Percentiles rank a stretch among this genome's conserved stretches.
Evolutionary conservation across 1,284 basidiomycete genomes (phyloP).

Genomic region (Meira miltonrushii): DNA sequence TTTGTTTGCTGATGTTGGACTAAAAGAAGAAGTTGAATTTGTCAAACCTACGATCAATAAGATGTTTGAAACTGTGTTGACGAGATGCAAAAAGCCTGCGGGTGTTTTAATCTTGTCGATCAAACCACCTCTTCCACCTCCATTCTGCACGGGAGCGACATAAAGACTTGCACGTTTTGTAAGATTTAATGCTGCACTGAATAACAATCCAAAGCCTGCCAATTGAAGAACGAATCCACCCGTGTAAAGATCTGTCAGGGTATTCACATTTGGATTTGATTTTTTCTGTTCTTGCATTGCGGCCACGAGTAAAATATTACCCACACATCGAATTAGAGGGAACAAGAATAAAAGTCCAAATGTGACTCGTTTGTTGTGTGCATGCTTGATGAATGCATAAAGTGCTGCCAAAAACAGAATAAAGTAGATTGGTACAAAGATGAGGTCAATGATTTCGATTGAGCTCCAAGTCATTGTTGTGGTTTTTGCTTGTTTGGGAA

Average conservation of each 20-base stretch:
- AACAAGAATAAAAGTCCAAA: background rate
- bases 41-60: constrained; percentile 3
- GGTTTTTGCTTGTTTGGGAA: background rate
- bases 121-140: background rate
- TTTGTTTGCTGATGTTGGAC: background rate
- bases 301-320: background rate
- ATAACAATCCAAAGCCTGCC: background rate
- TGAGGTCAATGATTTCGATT: background rate
- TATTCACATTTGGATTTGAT: background rate
- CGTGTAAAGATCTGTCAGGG: background rate
- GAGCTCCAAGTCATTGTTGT: background rate
- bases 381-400: background rate
- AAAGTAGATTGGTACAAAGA: background rate
- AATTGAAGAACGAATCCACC: background rate
- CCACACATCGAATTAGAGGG: background rate
- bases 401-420: background rate
- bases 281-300: background rate
- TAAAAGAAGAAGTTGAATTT: background rate
- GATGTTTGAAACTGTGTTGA: background rate
- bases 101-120: background rate
- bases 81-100: background rate
- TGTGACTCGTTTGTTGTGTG: background rate
- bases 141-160: background rate
- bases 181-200: background rate
- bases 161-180: background rate